Base-by-base conservation (phyloP, 2,329 filamentous ascomycete species). In the Tolypocladium endophyticum region DNA sequence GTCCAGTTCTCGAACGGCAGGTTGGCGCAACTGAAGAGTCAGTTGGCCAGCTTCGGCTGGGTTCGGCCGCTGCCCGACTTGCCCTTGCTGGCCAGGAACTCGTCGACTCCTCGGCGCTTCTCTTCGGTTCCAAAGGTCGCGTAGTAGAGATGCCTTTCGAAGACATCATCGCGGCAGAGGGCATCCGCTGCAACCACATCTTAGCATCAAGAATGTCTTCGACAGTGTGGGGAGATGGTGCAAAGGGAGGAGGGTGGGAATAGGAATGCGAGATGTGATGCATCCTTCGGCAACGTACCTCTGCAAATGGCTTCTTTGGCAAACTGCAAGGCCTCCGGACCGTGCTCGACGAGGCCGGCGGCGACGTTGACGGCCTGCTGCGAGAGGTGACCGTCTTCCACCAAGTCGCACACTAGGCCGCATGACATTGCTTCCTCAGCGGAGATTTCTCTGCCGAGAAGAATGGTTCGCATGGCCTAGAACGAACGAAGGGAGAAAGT, bases 71-170 rank as follows among this genome's bases (percentile, higher is more conserved):
- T 16, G 54, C 33, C 35, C 47, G 30, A 50, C 55, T 55, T 59
- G 53, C 43, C 28, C 50, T 58, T 58, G 60, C 69, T 69, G 43
- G 68, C 64, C 35, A 72, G 66, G 57, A 72, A 71, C 28, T 66
- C 67, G 38, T 64, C 63, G 43, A 70, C 66, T 33, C 69, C 69
- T 56, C 64, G 64, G 30, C 62, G 61, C 62, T 71, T 71, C 55
- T 71, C 67, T 33, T 63, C 59, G n/a, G 65, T 71, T 3, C 68
- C 68, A 64, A 75, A 73, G 39, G 73, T 70, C 56, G 68, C 66
- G 59, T 72, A 73, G 61, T 75, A 74, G 36, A 74, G 62, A 57
- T 66, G 65, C 56, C 71, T 66, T 62, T 74, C 72, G 50, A 73
- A 68, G 41, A 69, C 64, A 58, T 73, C 70, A 58, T 72, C 68